phyloP scores from a whole-genome alignment of 768 basidiomycete species.

The Pleurotus citrinopileatus region DNA sequence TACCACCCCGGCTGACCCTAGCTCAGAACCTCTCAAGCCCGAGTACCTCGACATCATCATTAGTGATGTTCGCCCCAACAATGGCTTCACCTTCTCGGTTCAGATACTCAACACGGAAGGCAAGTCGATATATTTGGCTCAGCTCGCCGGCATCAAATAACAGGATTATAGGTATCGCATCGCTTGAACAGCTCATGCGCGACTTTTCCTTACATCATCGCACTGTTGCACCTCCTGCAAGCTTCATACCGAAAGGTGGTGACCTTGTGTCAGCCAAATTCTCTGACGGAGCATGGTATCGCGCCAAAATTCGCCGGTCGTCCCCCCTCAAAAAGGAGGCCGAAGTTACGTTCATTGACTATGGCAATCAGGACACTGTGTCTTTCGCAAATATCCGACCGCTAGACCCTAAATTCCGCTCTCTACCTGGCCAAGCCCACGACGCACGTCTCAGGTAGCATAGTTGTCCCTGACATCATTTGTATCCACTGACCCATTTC shows the following conservation, averaged over 20 bases:
- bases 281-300: conserved; percentile 93
- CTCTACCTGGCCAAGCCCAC: conserved; percentile 89
- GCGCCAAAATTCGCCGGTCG: conserved; percentile 84
- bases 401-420: conserved; percentile 86
- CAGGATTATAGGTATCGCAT: conserved; percentile 68
- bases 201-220: conserved; percentile 90
- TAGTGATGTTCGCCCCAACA: conserved; percentile 75
- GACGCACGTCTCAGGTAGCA: conserved; percentile 87
- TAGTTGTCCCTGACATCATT: not conserved
- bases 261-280: conserved; percentile 95
- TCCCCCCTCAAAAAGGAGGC: conserved; percentile 91
- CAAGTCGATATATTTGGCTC: conserved; percentile 25
- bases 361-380: conserved; percentile 91
- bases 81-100: conserved; percentile 85
- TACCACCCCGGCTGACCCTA: conserved; percentile 37
- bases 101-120: conserved; percentile 93
- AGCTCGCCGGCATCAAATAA: not conserved
- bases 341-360: conserved; percentile 92
- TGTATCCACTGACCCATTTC: too few species aligned
- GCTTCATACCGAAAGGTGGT: conserved; percentile 77
- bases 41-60: conserved; percentile 94
- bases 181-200: conserved; percentile 89
- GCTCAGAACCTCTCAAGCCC: conserved; percentile 57
- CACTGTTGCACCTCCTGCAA: conserved; percentile 53
- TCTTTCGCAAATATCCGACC: conserved; percentile 84